A percentile compares a stretch with the other conserved stretches of the same genome.
phyloP scores from a whole-genome alignment of 164 flowering plant species.

The Tetrastigma voinierianum region DNA sequence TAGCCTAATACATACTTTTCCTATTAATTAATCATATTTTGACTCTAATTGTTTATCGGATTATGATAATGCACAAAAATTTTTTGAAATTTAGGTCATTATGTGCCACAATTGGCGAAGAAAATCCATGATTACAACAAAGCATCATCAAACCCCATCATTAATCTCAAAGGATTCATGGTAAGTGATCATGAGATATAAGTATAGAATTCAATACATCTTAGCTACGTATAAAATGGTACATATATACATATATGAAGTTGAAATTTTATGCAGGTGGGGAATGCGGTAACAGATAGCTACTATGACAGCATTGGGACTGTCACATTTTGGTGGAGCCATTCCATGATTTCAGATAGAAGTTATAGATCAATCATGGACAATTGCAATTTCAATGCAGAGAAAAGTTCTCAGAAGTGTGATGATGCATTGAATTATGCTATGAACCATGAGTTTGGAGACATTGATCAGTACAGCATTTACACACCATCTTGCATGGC shows the following conservation, averaged over 20 bases:
- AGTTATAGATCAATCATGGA: conserved; percentile 57
- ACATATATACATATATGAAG: not conserved
- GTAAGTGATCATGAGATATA: conserved; percentile 37
- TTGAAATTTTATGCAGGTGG: conserved; percentile 47
- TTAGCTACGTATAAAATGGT: too few species aligned
- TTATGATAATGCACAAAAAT: not conserved
- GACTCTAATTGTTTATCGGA: not conserved
- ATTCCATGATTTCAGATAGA: conserved; percentile 75
- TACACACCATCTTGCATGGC: conserved; percentile 61
- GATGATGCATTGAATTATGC: conserved; percentile 50
- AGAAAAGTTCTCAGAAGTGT: conserved; percentile 31
- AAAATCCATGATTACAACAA: conserved; percentile 59
- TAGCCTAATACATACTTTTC: too few species aligned
- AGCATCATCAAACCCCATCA: conserved; percentile 36
- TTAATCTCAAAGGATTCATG: conserved; percentile 81
- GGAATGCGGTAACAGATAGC: conserved; percentile 73
- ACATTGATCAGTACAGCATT: conserved; percentile 84
- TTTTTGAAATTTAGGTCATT: conserved; percentile 53
- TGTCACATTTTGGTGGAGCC: conserved; percentile 79
- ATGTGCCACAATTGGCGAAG: conserved; percentile 83
- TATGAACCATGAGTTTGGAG: conserved; percentile 66
- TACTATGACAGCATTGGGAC: conserved; percentile 72
- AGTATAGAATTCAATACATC: not conserved
- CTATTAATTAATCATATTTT: not conserved
- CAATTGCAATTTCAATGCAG: conserved; percentile 49